Evolutionary conservation across 2,329 filamentous ascomycete genomes (phyloP).

Genomic region (Shiraia bambusicola): DNA sequence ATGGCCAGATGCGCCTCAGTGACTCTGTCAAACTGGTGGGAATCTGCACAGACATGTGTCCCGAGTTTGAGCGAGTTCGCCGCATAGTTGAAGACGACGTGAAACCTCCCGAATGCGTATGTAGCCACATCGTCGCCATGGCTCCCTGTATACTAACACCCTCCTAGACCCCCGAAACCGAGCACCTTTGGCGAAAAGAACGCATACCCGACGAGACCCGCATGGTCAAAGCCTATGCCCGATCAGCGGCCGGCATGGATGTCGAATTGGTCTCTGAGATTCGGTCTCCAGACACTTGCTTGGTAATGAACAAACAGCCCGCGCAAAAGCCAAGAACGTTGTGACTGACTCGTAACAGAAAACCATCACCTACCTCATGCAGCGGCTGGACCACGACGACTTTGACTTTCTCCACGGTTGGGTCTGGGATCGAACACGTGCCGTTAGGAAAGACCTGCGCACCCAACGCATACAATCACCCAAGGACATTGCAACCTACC

Average conservation of each 20-base stretch:
- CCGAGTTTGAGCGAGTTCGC: slow-evolving; percentile 63
- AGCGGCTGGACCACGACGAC: slow-evolving; percentile 54
- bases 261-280: slow-evolving; percentile 65
- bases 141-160: slow-evolving; percentile 2
- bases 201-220: slow-evolving; percentile 51
- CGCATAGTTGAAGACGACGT: slow-evolving; percentile 64
- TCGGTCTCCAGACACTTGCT: slow-evolving; percentile 54
- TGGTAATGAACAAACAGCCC: slow-evolving; percentile 30
- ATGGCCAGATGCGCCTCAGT: slow-evolving; percentile 58
- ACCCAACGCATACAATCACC: slow-evolving; percentile 60
- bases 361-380: slow-evolving; percentile 49
- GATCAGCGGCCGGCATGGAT: slow-evolving; percentile 64
- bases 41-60: slow-evolving; percentile 65
- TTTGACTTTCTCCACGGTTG: slow-evolving; percentile 58
- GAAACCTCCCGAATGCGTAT: slow-evolving; percentile 61
- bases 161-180: slow-evolving; percentile 32
- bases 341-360: slow-evolving; percentile 26
- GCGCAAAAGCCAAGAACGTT: slow-evolving; percentile 13
- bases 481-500: slow-evolving; percentile 57
- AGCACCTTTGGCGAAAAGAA: slow-evolving; percentile 33
- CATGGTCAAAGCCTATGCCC: slow-evolving; percentile 66
- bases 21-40: slow-evolving; percentile 64
- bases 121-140: slow-evolving; percentile 2
- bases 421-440: slow-evolving; percentile 66
- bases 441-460: slow-evolving; percentile 65